A percentile compares a stretch with the other conserved stretches of the same genome.
Conservation (phyloP, 768 basidiomycete genomes). For the Boletus reticulatus region DNA sequence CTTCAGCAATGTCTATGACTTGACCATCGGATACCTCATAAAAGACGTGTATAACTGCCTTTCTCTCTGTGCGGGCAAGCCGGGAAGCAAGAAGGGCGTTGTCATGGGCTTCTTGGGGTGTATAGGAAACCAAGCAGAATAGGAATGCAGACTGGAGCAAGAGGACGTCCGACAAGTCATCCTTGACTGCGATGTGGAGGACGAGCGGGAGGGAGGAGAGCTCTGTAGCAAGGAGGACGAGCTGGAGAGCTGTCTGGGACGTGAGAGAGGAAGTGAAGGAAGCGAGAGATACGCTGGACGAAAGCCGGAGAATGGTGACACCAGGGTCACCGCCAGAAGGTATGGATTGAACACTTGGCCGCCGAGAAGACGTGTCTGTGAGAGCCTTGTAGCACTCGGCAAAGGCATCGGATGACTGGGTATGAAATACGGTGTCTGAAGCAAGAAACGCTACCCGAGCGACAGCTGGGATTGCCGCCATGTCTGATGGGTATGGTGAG, state of each 20-base stretch:
- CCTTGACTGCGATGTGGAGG: constrained; percentile 62
- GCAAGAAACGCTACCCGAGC: constrained; percentile 70
- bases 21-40: constrained; percentile 43
- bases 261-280: constrained; percentile 58
- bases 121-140: constrained; percentile 77
- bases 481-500: constrained; percentile 9
- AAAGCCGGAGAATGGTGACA: constrained; percentile 50
- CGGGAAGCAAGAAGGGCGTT: constrained; percentile 85
- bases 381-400: constrained; percentile 30
- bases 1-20: constrained; percentile 54
- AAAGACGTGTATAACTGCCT: constrained; percentile 86
- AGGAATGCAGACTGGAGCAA: constrained; percentile 77
- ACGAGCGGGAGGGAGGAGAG: constrained; percentile 66
- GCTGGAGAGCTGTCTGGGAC: constrained; percentile 51
- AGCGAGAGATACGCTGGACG: constrained; percentile 40
- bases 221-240: constrained; percentile 69
- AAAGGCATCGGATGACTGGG: constrained; percentile 46
- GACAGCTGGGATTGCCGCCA: constrained; percentile 41
- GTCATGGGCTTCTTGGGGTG: constrained; percentile 81
- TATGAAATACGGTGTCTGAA: constrained; percentile 65
- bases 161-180: constrained; percentile 73
- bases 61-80: constrained; percentile 65
- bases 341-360: constrained; percentile 45
- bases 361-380: constrained; percentile 34
- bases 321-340: constrained; percentile 69